phyloP scores from a whole-genome alignment of 2,329 filamentous ascomycete genomes.

The Diatrype stigma region DNA sequence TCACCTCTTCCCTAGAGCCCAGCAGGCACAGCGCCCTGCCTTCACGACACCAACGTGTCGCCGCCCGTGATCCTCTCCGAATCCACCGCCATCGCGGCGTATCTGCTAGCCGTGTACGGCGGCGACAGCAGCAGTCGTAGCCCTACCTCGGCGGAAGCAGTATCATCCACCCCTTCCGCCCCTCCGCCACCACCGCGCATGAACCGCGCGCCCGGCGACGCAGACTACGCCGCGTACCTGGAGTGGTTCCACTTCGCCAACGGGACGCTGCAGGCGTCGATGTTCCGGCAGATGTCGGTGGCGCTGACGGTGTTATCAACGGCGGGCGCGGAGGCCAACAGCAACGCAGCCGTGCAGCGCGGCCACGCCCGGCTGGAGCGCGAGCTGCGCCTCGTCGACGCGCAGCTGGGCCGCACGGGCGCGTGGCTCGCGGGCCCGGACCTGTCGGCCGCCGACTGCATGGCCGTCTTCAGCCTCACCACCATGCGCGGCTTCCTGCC shows the following conservation, averaged over 20 bases:
- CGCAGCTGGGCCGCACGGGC: constrained; percentile 2
- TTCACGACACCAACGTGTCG: constrained; percentile 2
- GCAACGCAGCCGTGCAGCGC: not conserved
- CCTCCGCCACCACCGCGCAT: no score
- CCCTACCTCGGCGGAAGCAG: no score
- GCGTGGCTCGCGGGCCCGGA: constrained; percentile 4
- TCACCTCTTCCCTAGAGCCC: constrained; percentile 2
- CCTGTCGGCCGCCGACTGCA: constrained; percentile 5
- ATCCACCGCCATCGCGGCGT: constrained; percentile 2
- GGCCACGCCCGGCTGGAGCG: not conserved
- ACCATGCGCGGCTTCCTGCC: constrained; percentile 3
- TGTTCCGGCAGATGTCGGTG: constrained; percentile 3
- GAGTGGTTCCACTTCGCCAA: constrained; percentile 8
- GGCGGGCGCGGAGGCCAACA: not conserved
- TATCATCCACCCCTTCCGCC: no score
- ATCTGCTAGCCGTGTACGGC: constrained; percentile 2
- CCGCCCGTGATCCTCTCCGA: constrained; percentile 3
- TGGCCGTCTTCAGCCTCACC: constrained; percentile 6
- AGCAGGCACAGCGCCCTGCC: constrained; percentile 5
- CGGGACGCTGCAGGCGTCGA: constrained; percentile 3
- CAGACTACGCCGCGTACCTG: constrained; percentile 4
- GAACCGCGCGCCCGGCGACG: constrained; percentile 2
- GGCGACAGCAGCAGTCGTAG: not conserved
- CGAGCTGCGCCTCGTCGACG: constrained; percentile 5
- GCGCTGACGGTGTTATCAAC: not conserved